Percentiles rank a stretch among this genome's conserved stretches.
Evolutionary conservation across 495 filamentous ascomycete species (phyloP).

Genomic region (Daldinia childiae): DNA sequence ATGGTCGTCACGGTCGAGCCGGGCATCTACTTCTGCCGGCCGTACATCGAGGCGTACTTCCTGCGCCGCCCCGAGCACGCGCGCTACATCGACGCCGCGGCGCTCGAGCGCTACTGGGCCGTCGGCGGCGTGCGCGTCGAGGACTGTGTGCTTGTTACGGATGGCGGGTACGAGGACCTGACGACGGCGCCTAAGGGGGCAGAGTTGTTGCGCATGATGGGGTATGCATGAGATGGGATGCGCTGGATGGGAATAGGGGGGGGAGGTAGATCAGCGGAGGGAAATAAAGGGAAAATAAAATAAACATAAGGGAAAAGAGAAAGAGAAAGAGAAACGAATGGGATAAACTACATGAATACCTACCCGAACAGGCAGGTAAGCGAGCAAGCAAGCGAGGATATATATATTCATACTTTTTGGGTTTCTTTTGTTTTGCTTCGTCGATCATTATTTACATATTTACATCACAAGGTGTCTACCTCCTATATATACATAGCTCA

Average conservation of each 20-base stretch:
- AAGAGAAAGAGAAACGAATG: background rate
- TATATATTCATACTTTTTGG: background rate
- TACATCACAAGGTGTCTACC: background rate
- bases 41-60: constrained; percentile 69
- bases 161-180: constrained; percentile 80
- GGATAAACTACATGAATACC: background rate
- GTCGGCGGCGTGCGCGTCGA: constrained; percentile 93
- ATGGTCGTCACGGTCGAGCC: constrained; percentile 92
- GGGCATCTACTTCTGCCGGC: constrained; percentile 78
- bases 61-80: constrained; percentile 68
- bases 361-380: background rate
- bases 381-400: background rate
- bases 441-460: background rate
- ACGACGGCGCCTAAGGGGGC: constrained; percentile 84
- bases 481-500: background rate
- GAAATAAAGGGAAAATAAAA: no score
- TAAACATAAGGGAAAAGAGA: background rate
- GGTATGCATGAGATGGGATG: constrained; percentile 17
- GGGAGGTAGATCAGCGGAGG: no score
- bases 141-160: constrained; percentile 86
- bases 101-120: constrained; percentile 74
- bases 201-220: constrained; percentile 54
- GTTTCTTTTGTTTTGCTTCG: background rate
- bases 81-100: constrained; percentile 76
- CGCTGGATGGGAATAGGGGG: no score